These are phyloP conservation scores for Moesziomyces sp. DNA, from an alignment of 1,284 basidiomycete genomes.

Conservation along the genomic window DNA sequence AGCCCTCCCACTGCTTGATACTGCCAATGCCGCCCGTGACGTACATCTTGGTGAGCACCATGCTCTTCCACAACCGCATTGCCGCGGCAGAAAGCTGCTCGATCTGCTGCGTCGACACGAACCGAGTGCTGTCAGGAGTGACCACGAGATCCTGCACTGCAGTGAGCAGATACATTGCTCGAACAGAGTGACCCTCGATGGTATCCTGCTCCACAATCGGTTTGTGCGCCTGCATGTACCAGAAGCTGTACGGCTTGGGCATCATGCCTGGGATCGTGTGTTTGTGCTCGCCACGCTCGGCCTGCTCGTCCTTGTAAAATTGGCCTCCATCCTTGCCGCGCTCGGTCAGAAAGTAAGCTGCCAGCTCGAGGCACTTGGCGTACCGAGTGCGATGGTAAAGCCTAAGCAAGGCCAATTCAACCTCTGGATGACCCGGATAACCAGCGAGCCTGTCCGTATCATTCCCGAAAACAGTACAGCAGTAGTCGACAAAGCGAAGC, in stretches of 20 bases:
- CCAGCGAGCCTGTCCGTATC: slow-evolving; percentile 17
- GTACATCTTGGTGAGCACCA: slow-evolving; percentile 29
- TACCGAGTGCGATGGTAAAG: slow-evolving; percentile 19
- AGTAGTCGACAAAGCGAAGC: slow-evolving; percentile 37
- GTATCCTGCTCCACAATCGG: slow-evolving; percentile 28
- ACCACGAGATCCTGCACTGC: slow-evolving; percentile 27
- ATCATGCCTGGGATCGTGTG: slow-evolving; percentile 21
- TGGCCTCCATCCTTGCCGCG: slow-evolving; percentile 22
- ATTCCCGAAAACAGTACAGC: slow-evolving; percentile 23
- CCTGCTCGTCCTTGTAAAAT: slow-evolving; percentile 35
- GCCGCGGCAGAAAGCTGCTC: slow-evolving; percentile 8
- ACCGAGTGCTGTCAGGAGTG: slow-evolving; percentile 2
- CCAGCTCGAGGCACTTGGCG: slow-evolving; percentile 15
- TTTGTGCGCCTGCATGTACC: slow-evolving; percentile 43
- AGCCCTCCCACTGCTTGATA: slow-evolving; percentile 39
- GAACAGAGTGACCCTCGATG: slow-evolving; percentile 35
- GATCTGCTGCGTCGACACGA: slow-evolving; percentile 4
- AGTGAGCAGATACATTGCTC: slow-evolving; percentile 34
- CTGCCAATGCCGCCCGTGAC: slow-evolving; percentile 33
- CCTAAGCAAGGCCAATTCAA: slow-evolving; percentile 25
- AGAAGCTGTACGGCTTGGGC: slow-evolving; percentile 30
- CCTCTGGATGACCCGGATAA: slow-evolving; percentile 34
- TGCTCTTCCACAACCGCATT: slow-evolving; percentile 21
- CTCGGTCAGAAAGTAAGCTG: slow-evolving; percentile 30
- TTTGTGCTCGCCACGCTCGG: slow-evolving; percentile 18